Evolutionary conservation across 805 yeast species (phyloP).

Genomic region (Candida takata): DNA sequence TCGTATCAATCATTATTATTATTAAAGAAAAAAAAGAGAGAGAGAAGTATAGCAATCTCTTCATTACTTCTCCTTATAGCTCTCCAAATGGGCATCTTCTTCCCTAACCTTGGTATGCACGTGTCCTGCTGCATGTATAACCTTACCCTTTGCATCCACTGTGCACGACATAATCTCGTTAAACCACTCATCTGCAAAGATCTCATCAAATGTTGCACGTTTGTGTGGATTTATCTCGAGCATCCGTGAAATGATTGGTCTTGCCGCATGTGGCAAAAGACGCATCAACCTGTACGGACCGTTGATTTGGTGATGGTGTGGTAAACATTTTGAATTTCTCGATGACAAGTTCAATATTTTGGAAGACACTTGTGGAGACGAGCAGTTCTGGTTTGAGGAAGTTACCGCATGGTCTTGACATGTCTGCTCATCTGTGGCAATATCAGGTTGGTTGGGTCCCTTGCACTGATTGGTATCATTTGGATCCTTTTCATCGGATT

Average conservation of each 20-base stretch:
- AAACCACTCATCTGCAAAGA: constrained; percentile 68
- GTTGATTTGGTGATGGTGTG: constrained; percentile 32
- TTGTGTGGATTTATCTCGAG: constrained; percentile 50
- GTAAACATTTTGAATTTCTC: background rate
- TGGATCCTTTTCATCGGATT: too few species aligned
- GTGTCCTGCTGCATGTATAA: constrained; percentile 41
- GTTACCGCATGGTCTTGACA: too few species aligned
- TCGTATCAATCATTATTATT: too few species aligned
- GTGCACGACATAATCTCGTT: constrained; percentile 57
- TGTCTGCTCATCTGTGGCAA: too few species aligned
- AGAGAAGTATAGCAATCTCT: too few species aligned
- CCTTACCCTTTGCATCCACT: constrained; percentile 31
- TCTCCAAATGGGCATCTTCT: constrained; percentile 38
- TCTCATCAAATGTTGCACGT: constrained; percentile 62
- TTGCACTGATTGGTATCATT: too few species aligned
- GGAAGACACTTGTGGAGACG: too few species aligned
- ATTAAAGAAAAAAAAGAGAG: too few species aligned
- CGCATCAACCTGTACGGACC: constrained; percentile 83
- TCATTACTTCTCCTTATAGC: constrained; percentile 28
- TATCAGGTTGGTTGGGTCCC: too few species aligned
- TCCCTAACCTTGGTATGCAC: constrained; percentile 42
- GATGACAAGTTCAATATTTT: too few species aligned
- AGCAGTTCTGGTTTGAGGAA: too few species aligned
- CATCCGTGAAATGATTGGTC: constrained; percentile 68
- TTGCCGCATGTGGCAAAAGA: constrained; percentile 72